These are phyloP conservation scores for Coniochaeta ligniaria DNA, from an alignment of 2,329 filamentous ascomycete species.

Conservation along the genomic window DNA sequence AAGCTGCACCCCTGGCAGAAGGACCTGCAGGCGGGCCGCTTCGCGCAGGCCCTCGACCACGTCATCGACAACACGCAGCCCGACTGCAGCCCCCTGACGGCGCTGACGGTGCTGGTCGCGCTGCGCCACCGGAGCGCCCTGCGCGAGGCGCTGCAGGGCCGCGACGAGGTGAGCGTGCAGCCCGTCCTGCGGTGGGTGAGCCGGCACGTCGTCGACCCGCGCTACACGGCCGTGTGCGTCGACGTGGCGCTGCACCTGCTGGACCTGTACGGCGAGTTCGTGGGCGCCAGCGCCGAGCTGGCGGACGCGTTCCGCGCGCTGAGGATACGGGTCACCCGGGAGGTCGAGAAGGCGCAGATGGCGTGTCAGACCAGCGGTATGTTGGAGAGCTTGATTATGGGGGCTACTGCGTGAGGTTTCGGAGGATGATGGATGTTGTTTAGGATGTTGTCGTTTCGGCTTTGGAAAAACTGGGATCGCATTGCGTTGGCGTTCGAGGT, in stretches of 20 bases:
- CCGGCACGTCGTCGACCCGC: constrained; percentile 73
- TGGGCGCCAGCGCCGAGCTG: constrained; percentile 67
- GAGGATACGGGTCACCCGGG: constrained; percentile 62
- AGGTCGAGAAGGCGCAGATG: constrained; percentile 77
- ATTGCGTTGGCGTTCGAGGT: background rate
- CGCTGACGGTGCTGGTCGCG: constrained; percentile 73
- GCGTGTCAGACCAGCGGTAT: constrained; percentile 80
- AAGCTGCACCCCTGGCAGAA: constrained; percentile 72
- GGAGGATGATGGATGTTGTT: background rate
- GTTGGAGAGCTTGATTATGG: constrained; percentile 64
- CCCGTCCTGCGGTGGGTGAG: constrained; percentile 80
- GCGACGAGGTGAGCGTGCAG: constrained; percentile 74
- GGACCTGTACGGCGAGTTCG: constrained; percentile 79
- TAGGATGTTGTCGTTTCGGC: background rate
- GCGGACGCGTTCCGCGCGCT: constrained; percentile 63
- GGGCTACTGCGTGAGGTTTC: constrained; percentile 14
- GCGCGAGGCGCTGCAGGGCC: constrained; percentile 68
- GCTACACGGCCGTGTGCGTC: constrained; percentile 72
- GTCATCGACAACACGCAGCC: constrained; percentile 52
- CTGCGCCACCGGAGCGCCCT: constrained; percentile 84
- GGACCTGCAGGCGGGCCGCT: constrained; percentile 71
- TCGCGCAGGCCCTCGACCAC: constrained; percentile 69
- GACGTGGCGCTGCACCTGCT: constrained; percentile 77
- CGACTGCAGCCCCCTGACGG: constrained; percentile 52
- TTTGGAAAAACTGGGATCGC: background rate